These are phyloP conservation scores for Anthracocystis panici-leucophaei DNA, from an alignment of 1,284 basidiomycete genomes.

Conservation along the genomic window DNA sequence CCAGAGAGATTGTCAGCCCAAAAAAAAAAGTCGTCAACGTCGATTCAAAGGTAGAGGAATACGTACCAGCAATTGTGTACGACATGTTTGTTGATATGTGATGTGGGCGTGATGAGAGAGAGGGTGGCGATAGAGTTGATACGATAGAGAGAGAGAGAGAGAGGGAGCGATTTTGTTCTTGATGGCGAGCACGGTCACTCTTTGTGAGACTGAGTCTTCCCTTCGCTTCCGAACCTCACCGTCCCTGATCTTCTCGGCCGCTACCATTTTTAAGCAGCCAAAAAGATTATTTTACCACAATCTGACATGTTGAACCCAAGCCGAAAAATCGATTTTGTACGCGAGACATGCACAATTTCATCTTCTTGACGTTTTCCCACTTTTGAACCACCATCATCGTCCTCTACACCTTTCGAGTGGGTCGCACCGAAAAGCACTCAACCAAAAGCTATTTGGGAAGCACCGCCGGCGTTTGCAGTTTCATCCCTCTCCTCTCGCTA, in stretches of 20 bases:
- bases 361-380: too few relatives aligned
- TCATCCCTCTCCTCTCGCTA: slow-evolving; percentile 12
- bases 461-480: slow-evolving; percentile 38
- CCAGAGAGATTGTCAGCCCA: neutral
- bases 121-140: slow-evolving; percentile 9
- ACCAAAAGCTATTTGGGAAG: neutral
- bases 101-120: neutral
- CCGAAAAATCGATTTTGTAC: neutral
- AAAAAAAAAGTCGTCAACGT: slow-evolving; percentile 47
- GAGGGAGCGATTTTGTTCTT: neutral
- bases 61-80: slow-evolving; percentile 66
- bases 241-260: slow-evolving; percentile 18
- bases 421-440: neutral
- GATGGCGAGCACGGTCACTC: neutral
- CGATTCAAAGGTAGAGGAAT: neutral
- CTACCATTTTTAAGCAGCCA: neutral
- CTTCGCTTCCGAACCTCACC: slow-evolving; percentile 33
- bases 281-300: too few relatives aligned
- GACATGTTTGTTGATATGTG: slow-evolving; percentile 52
- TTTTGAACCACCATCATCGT: too few relatives aligned
- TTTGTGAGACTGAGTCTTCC: neutral
- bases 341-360: neutral
- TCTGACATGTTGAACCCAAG: neutral
- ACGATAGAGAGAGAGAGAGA: neutral
- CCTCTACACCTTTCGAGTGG: neutral